A percentile compares a stretch with the other conserved stretches of the same genome.
Evolutionary conservation across 495 filamentous ascomycete genomes (phyloP).

Genomic region (Neurospora cerealis): DNA sequence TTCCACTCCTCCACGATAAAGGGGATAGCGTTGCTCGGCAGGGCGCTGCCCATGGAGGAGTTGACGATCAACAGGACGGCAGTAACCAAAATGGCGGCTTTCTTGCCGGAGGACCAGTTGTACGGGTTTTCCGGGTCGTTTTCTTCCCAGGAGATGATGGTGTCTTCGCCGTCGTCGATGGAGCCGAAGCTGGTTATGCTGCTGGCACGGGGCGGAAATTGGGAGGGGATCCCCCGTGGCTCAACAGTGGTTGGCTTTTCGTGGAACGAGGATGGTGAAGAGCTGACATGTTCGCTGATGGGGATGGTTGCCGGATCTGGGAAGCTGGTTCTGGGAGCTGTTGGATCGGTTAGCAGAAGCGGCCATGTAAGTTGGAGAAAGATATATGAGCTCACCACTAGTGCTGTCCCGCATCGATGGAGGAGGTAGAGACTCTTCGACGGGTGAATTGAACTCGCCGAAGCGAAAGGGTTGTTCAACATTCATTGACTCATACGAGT

Average conservation of each 20-base stretch:
- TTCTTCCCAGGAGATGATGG: slow-evolving; percentile 38
- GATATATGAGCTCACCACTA: neutral
- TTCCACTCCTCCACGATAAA: slow-evolving; percentile 49
- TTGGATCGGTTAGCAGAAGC: neutral
- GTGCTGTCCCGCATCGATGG: neutral
- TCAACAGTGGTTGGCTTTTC: neutral
- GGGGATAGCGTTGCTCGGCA: slow-evolving; percentile 53
- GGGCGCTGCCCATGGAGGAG: slow-evolving; percentile 59
- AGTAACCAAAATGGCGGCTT: slow-evolving; percentile 44
- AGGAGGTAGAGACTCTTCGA: neutral
- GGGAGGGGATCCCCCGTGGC: neutral
- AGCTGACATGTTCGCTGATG: neutral
- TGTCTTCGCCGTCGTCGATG: slow-evolving; percentile 15
- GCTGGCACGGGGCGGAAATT: neutral
- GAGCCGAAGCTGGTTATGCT: neutral
- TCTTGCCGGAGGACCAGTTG: slow-evolving; percentile 49
- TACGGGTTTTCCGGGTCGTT: slow-evolving; percentile 45
- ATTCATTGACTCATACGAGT: neutral
- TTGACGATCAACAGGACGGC: slow-evolving; percentile 60
- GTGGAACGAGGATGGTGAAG: neutral
- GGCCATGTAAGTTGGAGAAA: neutral
- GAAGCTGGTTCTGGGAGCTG: neutral
- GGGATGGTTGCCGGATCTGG: neutral
- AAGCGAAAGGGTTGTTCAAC: neutral
- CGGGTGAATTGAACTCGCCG: neutral